phyloP scores from a whole-genome alignment of 805 yeast genomes.

The Komagataella populi region DNA sequence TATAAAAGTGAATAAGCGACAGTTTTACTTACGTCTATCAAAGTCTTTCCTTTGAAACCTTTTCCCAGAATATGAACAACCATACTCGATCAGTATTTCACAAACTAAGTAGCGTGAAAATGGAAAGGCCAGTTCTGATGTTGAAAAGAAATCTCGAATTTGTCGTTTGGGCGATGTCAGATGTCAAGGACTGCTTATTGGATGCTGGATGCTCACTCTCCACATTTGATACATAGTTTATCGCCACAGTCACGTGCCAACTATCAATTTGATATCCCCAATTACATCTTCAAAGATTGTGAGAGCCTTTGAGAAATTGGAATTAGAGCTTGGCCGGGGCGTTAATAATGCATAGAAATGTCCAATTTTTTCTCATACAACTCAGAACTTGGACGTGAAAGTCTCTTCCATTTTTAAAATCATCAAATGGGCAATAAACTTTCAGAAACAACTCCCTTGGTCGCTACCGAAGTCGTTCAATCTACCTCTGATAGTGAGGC shows the following conservation, averaged over 20 bases:
- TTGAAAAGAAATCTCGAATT: not conserved
- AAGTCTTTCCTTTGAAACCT: conserved; percentile 28
- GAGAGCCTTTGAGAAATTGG: not conserved
- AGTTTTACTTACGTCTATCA: conserved; percentile 18
- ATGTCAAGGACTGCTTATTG: not conserved
- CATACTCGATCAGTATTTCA: conserved; percentile 14
- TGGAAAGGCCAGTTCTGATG: not conserved
- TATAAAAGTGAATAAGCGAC: conserved; percentile 4
- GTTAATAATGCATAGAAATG: not conserved
- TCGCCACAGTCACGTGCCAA: not conserved
- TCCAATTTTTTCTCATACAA: not conserved
- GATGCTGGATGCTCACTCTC: not conserved
- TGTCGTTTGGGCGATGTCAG: not conserved
- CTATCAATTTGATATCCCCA: not conserved
- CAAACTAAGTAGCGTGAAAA: not conserved
- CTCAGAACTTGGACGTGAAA: not conserved
- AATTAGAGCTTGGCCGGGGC: not conserved
- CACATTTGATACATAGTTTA: not conserved
- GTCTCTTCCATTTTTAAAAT: not conserved
- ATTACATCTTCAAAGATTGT: not conserved
- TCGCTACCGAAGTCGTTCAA: not conserved
- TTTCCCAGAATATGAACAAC: conserved; percentile 40
- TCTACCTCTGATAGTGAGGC: not conserved
- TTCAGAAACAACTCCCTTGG: not conserved
- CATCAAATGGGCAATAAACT: not conserved